phyloP scores from a whole-genome alignment of 1,284 basidiomycete genomes.

The Coriolopsis trogii region DNA sequence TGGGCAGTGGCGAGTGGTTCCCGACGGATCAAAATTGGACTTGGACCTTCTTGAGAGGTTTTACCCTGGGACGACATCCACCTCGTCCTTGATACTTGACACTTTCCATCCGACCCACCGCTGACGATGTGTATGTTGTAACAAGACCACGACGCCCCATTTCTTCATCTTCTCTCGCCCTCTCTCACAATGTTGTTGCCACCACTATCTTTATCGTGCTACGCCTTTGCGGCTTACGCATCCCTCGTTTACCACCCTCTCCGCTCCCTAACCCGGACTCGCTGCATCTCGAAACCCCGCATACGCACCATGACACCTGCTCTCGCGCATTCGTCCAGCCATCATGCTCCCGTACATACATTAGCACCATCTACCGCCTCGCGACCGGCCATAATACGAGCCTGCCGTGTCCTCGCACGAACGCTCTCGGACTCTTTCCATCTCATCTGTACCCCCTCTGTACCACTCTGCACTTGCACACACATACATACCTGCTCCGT shows the following conservation, averaged over 20 bases:
- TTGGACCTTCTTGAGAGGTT: no score
- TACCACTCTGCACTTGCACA: no score
- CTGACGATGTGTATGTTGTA: not conserved
- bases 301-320: not conserved
- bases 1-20: not conserved
- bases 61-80: no score
- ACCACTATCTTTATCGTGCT: slow-evolving; percentile 3
- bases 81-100: no score
- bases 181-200: not conserved
- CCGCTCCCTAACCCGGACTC: not conserved
- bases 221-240: no score
- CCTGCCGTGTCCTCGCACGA: no score
- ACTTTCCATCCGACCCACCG: not conserved
- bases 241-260: not conserved
- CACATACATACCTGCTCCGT: no score
- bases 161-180: not conserved
- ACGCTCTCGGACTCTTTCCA: no score
- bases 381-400: no score
- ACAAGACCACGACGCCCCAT: not conserved
- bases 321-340: not conserved
- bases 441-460: no score
- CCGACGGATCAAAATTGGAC: no score
- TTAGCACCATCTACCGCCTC: no score
- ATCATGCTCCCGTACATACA: not conserved
- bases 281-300: not conserved